Base-by-base conservation (phyloP, 352 stramenopile species). In the Globisporangium alternatum region DNA sequence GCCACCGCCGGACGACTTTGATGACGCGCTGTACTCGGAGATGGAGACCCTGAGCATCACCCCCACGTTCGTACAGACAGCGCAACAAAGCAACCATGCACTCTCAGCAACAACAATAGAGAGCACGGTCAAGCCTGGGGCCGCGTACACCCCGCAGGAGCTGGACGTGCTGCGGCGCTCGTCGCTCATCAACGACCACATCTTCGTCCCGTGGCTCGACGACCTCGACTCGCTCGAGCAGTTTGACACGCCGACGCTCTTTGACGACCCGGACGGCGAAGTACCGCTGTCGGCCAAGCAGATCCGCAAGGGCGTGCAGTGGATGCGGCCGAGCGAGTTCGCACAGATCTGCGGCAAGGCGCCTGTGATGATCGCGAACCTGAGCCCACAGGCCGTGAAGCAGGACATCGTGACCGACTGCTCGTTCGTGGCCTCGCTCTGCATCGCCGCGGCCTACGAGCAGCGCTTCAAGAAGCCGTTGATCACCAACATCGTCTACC, bases 401-500 rank as follows among this genome's bases (percentile, higher is more conserved):
- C 87, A 95, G 66, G 91, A 98, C 55, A 81, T 95, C 44, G 92
- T 98, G 9, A 94, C 86, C 2, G 91, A 98, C 72, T 98, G 94
- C 69, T 97, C 89, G 54, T 98, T 98, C 54, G 90, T 98, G 13
- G 90, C 89, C 10, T 98, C 90, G 17, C 70, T 98, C 6, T 98
- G 91, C 64, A 97, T 98, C 65, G 87, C 89, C 1, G 91, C 91
- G 10, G 83, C 91, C 0, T 97, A 97, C 64, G 93, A 98, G 72
- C 76, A 91, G 62, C 80, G 90, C n/a, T 97, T 96, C 68, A 79
- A 93, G 25, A 97, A 95, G 58, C 78, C 74, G 15, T 65, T 98
- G 44, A 97, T 98, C 72, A 97, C 92, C n/a, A 95, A 94, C 56
- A 97, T 98, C 66, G 95, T 99, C 30, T 98, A 96, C 63, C 97